Evolutionary conservation across 2,329 filamentous ascomycete species (phyloP).

Genomic region (Trichothecium roseum): DNA sequence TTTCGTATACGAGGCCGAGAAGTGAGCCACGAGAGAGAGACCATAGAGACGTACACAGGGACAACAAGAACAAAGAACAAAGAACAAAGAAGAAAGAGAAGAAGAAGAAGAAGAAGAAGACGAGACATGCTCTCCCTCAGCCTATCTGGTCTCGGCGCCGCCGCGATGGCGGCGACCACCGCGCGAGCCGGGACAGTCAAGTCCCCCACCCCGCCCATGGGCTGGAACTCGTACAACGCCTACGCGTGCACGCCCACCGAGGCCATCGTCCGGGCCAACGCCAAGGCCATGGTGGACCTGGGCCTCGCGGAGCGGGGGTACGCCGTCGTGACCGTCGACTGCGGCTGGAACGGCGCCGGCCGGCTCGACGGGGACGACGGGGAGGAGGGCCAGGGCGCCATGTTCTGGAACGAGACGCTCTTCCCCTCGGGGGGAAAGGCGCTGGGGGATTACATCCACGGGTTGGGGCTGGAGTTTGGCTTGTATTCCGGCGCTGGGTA

Average conservation of each 20-base stretch:
- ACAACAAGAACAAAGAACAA: not conserved
- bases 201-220: constrained; percentile 29
- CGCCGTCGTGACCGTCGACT: constrained; percentile 44
- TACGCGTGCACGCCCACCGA: constrained; percentile 24
- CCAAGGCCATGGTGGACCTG: constrained; percentile 39
- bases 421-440: constrained; percentile 41
- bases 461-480: constrained; percentile 37
- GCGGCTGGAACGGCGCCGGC: constrained; percentile 39
- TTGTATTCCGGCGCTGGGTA: constrained; percentile 42
- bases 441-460: constrained; percentile 38
- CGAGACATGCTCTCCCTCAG: no score
- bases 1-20: no score
- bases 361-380: constrained; percentile 24
- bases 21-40: not conserved
- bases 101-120: not conserved
- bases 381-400: no score
- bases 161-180: no score
- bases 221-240: constrained; percentile 52
- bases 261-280: constrained; percentile 31
- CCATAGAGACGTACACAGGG: not conserved
- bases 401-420: constrained; percentile 36
- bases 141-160: no score
- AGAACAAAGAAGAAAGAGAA: constrained; percentile 1
- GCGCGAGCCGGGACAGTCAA: constrained; percentile 4
- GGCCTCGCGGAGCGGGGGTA: constrained; percentile 44